A percentile compares a stretch with the other conserved stretches of the same genome.
Evolutionary conservation across 1,284 basidiomycete species (phyloP).

Genomic region (Agaricales sp.): DNA sequence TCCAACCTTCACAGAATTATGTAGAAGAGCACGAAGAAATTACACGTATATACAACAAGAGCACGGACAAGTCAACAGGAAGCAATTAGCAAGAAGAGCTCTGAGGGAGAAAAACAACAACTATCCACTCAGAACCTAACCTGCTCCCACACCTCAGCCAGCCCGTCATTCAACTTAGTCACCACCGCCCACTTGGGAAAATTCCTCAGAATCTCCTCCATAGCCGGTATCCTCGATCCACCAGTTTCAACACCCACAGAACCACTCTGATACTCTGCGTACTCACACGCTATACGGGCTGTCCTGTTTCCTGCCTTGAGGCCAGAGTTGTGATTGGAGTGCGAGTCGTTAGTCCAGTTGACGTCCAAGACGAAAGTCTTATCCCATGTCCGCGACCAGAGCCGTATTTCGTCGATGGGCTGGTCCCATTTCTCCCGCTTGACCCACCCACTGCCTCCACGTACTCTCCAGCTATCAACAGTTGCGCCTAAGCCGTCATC

Average conservation of each 20-base stretch:
- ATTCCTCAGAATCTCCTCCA: constrained; percentile 58
- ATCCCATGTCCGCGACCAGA: constrained; percentile 68
- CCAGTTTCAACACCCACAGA: constrained; percentile 29
- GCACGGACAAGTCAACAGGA: too few relatives aligned
- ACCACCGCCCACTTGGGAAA: constrained; percentile 60
- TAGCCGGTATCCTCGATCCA: constrained; percentile 46
- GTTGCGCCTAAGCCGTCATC: constrained; percentile 25
- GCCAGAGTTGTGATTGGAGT: constrained; percentile 9
- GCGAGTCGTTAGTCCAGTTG: constrained; percentile 22
- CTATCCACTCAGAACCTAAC: constrained; percentile 32
- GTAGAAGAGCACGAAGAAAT: too few relatives aligned
- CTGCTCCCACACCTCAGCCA: constrained; percentile 45
- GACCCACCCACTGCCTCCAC: constrained; percentile 30
- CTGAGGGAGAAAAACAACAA: too few relatives aligned
- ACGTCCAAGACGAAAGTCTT: constrained; percentile 46
- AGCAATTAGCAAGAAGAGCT: too few relatives aligned
- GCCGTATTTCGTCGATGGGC: constrained; percentile 34
- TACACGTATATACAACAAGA: too few relatives aligned
- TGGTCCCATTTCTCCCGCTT: constrained; percentile 28
- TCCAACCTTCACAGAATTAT: too few relatives aligned
- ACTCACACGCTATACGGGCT: constrained; percentile 59
- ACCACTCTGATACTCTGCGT: constrained; percentile 58
- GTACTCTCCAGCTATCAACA: constrained; percentile 17
- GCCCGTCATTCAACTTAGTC: constrained; percentile 45
- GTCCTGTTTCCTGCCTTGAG: constrained; percentile 15